Base-by-base conservation (phyloP, 768 basidiomycete species). In the Russula griseocarnosa region DNA sequence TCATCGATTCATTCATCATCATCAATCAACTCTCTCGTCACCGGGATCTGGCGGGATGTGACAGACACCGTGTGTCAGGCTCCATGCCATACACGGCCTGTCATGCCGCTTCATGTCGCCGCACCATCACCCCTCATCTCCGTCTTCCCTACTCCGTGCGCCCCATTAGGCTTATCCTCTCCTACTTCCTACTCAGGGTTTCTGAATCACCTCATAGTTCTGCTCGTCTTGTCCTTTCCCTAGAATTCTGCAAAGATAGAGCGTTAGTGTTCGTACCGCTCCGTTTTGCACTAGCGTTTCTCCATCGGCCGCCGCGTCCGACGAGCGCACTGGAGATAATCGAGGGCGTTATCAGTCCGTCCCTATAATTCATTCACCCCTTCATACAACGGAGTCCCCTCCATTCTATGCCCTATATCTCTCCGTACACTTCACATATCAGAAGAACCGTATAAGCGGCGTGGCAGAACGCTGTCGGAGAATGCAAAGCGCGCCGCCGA, bases 51-150 rank as follows among this genome's bases (percentile, higher is more conserved):
- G 63, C 58, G 63, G 52, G 56, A 50, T 51, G 32, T 63, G 46
- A 64, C 47, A 64, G 58, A 64, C 32, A 58, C 63, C 63, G 58
- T 59, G 58, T 42, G 34, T n/a, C 24, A 50, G 63, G 63, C 58
- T 64, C 63, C 63, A 26, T 64, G 50, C 53, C 63, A 61, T 47
- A 46, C 56, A 58, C 11, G 55, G 20, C 28, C 40, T 46, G 40
- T 28, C 55, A 62, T 49, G 51, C 62, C 56, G 51, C 56, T 26
- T 51, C 32, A 58, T 34, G 58, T 62, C 56, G 52, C 63, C 63
- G 63, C 63, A 20, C 63, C 63, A 64, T 64, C 58, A 20, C 63
- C 63, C 58, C 62, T 63, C 62, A 63, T 64, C 63, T 64, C 63
- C 63, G 63, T 60, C 53, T 46, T 59, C 36, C 26, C 26, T 51